Evolutionary conservation across 2,329 filamentous ascomycete species (phyloP).

Genomic region (Colletotrichum plurivorum): DNA sequence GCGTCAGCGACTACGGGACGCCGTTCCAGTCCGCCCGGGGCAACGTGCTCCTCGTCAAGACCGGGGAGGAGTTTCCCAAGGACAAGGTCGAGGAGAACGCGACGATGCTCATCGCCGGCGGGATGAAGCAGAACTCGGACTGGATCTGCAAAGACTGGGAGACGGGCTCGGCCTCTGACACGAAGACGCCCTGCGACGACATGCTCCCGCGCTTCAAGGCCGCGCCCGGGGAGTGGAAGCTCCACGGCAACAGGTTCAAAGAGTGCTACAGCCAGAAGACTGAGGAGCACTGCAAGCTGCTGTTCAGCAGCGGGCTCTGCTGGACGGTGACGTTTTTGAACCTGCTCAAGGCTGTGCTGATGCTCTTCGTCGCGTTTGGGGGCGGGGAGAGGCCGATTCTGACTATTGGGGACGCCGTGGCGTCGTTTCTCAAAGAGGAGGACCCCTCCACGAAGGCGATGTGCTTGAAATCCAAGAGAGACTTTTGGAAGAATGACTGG

Average conservation of each 20-base stretch:
- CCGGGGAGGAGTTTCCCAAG: not conserved
- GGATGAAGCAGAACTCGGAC: not conserved
- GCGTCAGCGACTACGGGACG: not conserved
- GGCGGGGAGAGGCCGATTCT: not conserved
- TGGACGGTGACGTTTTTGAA: not conserved
- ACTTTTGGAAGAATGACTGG: not conserved
- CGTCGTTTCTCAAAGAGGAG: not conserved
- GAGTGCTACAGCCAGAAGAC: slow-evolving; percentile 4
- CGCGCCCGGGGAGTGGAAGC: not conserved
- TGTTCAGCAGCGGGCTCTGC: slow-evolving; percentile 1
- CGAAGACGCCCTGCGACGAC: not conserved
- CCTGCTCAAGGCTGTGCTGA: not conserved
- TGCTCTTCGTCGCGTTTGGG: slow-evolving; percentile 12
- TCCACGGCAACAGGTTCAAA: not conserved
- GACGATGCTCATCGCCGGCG: not conserved
- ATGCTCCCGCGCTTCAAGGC: not conserved
- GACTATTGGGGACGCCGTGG: slow-evolving; percentile 16
- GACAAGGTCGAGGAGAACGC: not conserved
- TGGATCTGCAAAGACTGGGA: not conserved
- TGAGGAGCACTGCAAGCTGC: slow-evolving; percentile 3
- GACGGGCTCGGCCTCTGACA: not conserved
- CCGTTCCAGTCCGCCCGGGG: not conserved
- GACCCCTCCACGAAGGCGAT: not conserved
- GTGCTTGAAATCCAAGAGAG: not conserved
- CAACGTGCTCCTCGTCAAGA: not conserved